Percentiles rank a stretch among this genome's conserved stretches.
These are phyloP conservation scores for Trichoderma pleuroti DNA, from an alignment of 2,329 filamentous ascomycete species.

Conservation along the genomic window DNA sequence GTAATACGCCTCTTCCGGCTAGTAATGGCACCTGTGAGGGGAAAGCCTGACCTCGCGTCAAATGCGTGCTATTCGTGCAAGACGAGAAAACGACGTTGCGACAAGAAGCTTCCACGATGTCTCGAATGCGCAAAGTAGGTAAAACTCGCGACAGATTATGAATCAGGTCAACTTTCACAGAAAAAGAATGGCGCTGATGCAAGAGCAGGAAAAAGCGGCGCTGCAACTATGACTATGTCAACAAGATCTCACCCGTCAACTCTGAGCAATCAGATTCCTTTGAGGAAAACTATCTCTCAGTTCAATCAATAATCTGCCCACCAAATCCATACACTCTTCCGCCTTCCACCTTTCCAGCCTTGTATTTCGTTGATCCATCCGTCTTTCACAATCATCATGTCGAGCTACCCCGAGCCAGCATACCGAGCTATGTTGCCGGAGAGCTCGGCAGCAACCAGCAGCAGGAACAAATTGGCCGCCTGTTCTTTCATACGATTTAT, in stretches of 20 bases:
- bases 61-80: neutral
- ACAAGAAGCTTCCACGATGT: neutral
- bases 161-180: neutral
- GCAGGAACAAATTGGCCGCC: neutral
- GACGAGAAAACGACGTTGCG: conserved; percentile 1
- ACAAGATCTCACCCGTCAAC: neutral
- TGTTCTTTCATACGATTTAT: neutral
- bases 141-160: too few species aligned
- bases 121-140: neutral
- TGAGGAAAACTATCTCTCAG: neutral
- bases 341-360: neutral
- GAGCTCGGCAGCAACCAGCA: neutral
- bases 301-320: neutral
- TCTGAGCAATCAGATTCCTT: neutral
- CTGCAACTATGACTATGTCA: conserved; percentile 1
- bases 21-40: neutral
- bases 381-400: conserved; percentile 6
- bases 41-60: neutral
- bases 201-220: neutral
- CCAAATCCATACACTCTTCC: neutral
- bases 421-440: neutral
- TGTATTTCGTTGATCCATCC: conserved; percentile 1
- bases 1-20: neutral
- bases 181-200: neutral
- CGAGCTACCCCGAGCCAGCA: neutral